phyloP scores from a whole-genome alignment of 192 early-diverging fungal species.

The Umbelopsis sp. region DNA sequence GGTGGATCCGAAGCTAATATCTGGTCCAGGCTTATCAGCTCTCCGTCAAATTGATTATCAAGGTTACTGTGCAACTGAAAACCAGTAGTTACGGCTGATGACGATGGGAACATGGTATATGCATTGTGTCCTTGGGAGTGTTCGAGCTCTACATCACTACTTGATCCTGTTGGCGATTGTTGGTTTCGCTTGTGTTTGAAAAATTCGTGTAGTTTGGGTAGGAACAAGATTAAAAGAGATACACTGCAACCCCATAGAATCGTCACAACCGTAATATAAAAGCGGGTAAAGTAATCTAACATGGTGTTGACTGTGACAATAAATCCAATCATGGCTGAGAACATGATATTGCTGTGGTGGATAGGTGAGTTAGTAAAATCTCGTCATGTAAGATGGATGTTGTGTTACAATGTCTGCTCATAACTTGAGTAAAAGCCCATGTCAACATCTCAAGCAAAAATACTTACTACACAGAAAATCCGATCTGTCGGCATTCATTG shows the following conservation, averaged over 20 bases:
- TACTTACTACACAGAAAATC: conserved; percentile 57
- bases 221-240: conserved; percentile 48
- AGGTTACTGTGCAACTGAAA: conserved; percentile 1
- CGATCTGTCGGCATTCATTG: conserved; percentile 55
- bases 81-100: not conserved
- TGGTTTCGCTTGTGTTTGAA: conserved; percentile 27
- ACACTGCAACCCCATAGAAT: conserved; percentile 50
- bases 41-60: not conserved
- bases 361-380: not conserved
- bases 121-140: not conserved
- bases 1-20: conserved; percentile 24
- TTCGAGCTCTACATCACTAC: not conserved
- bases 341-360: conserved; percentile 46
- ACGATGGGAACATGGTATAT: conserved; percentile 4
- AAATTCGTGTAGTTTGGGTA: conserved; percentile 47
- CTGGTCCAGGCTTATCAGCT: conserved; percentile 33
- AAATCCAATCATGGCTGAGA: conserved; percentile 46
- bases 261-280: conserved; percentile 41
- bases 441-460: too few species aligned
- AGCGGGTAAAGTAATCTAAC: conserved; percentile 46
- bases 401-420: too few species aligned
- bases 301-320: conserved; percentile 39
- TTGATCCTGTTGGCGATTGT: not conserved
- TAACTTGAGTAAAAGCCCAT: too few species aligned
- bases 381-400: too few species aligned